Conservation (phyloP, 2,329 filamentous ascomycete species). For the Nothopassalora personata region DNA sequence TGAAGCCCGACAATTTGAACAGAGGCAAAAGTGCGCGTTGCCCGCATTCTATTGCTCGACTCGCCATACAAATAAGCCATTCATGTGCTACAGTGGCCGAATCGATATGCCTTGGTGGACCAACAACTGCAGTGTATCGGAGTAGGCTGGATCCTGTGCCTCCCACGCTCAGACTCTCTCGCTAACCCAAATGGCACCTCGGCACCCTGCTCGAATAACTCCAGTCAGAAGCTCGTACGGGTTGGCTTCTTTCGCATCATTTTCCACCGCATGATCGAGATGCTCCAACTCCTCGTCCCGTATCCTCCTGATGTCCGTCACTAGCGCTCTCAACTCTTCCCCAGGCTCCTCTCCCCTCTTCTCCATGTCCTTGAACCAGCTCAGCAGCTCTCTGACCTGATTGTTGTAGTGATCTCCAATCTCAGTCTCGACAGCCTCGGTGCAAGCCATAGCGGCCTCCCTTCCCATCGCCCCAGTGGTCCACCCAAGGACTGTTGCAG, state of each 20-base stretch:
- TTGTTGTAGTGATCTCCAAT: constrained; percentile 94
- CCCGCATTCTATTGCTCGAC: too few species aligned
- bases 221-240: constrained; percentile 86
- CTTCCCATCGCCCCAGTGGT: constrained; percentile 80
- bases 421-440: constrained; percentile 96
- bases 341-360: constrained; percentile 73
- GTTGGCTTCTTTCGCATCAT: constrained; percentile 83
- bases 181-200: constrained; percentile 87
- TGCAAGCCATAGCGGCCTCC: constrained; percentile 97
- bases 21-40: too few species aligned
- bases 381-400: constrained; percentile 75
- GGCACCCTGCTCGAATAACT: constrained; percentile 82
- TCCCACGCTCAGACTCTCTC: constrained; percentile 55
- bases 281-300: constrained; percentile 96
- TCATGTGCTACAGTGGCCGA: too few species aligned
- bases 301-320: constrained; percentile 72
- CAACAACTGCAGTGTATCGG: neutral
- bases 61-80: too few species aligned
- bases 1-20: too few species aligned
- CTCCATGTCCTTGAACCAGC: constrained; percentile 74
- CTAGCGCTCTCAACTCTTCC: constrained; percentile 66
- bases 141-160: neutral
- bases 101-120: too few species aligned
- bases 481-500: constrained; percentile 81
- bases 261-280: constrained; percentile 86